Percentiles rank a stretch among this genome's conserved stretches.
phyloP scores from a whole-genome alignment of 352 stramenopile genomes.

The Globisporangium rhizosaccharum region DNA sequence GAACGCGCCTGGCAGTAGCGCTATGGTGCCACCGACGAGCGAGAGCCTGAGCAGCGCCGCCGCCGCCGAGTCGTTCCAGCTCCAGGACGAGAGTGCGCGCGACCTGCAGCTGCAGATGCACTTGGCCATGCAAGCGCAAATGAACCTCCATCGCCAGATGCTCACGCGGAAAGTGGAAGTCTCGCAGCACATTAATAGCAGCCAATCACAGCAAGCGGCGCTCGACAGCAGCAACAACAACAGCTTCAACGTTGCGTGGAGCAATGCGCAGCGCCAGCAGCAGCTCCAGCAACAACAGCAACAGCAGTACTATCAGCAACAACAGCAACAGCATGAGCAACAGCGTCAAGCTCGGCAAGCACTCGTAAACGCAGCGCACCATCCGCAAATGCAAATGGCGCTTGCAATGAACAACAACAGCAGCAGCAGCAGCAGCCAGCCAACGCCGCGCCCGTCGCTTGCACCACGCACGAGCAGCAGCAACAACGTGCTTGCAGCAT shows the following conservation, averaged over 20 bases:
- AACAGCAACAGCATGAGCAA: conserved; percentile 18
- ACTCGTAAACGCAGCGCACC: conserved; percentile 10
- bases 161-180: conserved; percentile 82
- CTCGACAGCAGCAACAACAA: conserved; percentile 11
- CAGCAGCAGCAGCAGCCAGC: conserved; percentile 5
- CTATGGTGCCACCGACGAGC: conserved; percentile 14
- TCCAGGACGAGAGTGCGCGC: conserved; percentile 42
- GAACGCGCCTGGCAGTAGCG: conserved; percentile 2
- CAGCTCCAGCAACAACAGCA: conserved; percentile 15
- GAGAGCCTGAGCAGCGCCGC: conserved; percentile 22
- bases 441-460: conserved; percentile 12
- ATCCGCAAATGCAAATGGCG: conserved; percentile 15
- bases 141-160: conserved; percentile 87
- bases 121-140: conserved; percentile 83
- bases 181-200: conserved; percentile 43
- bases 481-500: conserved; percentile 3
- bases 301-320: conserved; percentile 12
- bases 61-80: conserved; percentile 38
- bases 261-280: conserved; percentile 8
- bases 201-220: conserved; percentile 12
- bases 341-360: conserved; percentile 9
- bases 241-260: conserved; percentile 13
- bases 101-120: conserved; percentile 84
- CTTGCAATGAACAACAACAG: conserved; percentile 1
- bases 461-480: conserved; percentile 8